phyloP scores from a whole-genome alignment of 169 alveolate species.

The Eimeria necatrix region DNA sequence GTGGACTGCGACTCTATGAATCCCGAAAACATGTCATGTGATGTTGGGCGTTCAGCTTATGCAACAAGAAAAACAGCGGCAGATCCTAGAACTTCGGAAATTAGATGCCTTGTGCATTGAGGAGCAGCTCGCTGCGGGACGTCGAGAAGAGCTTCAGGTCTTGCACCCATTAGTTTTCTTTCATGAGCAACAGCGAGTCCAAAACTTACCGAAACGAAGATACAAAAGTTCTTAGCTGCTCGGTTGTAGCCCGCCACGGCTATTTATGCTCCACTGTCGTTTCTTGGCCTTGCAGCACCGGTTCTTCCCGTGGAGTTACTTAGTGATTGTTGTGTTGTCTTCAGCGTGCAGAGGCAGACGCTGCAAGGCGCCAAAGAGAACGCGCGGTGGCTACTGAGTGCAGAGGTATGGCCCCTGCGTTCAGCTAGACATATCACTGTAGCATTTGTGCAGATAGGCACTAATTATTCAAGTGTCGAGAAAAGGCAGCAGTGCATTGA shows the following conservation, averaged over 20 bases:
- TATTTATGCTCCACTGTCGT: no score
- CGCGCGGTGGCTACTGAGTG: slow-evolving; percentile 48
- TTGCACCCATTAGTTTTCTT: not conserved
- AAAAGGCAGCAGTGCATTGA: no score
- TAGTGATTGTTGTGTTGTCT: not conserved
- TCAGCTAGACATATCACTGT: not conserved
- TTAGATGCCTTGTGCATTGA: slow-evolving; percentile 36
- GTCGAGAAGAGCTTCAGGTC: slow-evolving; percentile 61
- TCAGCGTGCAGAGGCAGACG: slow-evolving; percentile 42
- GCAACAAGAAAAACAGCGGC: slow-evolving; percentile 53
- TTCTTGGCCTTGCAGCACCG: not conserved
- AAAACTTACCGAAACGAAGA: not conserved
- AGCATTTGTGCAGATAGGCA: not conserved
- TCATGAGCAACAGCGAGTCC: not conserved
- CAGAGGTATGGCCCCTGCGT: slow-evolving; percentile 49
- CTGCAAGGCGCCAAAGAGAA: slow-evolving; percentile 52
- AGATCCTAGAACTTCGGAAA: slow-evolving; percentile 28
- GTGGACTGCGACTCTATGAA: no score
- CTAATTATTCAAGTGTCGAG: no score
- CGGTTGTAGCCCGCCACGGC: no score
- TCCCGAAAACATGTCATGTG: no score
- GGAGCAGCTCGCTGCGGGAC: slow-evolving; percentile 51
- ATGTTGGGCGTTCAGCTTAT: slow-evolving; percentile 39
- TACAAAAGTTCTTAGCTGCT: not conserved
- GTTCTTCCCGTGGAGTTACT: not conserved